phyloP scores from a whole-genome alignment of 148 eudicot genomes.

The Pharnaceum exiguum region DNA sequence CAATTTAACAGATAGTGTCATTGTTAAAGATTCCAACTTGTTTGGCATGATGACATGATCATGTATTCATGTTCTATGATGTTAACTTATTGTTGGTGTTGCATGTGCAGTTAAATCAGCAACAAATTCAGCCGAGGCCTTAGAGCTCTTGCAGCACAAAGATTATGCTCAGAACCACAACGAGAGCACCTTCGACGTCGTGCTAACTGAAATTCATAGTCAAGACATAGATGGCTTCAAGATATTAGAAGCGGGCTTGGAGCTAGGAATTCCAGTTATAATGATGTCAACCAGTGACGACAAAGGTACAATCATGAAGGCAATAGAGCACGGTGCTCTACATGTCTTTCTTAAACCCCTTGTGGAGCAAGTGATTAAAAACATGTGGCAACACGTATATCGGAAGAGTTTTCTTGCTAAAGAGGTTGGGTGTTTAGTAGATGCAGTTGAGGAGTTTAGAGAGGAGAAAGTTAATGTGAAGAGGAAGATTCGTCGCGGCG shows the following conservation, averaged over 20 bases:
- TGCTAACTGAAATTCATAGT: conserved; percentile 27
- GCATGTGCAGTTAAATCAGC: conserved; percentile 23
- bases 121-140: conserved; percentile 23
- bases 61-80: neutral
- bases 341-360: conserved; percentile 26
- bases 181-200: conserved; percentile 29
- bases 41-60: neutral
- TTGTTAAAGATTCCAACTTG: neutral
- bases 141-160: conserved; percentile 18
- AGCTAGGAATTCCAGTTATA: conserved; percentile 31
- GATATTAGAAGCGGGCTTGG: conserved; percentile 17
- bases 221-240: conserved; percentile 29
- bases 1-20: no score
- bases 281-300: conserved; percentile 15
- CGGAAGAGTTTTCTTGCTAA: conserved; percentile 6
- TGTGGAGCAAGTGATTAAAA: conserved; percentile 9
- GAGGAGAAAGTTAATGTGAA: neutral
- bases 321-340: conserved; percentile 16
- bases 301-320: conserved; percentile 11
- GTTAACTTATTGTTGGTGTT: neutral
- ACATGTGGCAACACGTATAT: conserved; percentile 30
- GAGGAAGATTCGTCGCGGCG: neutral
- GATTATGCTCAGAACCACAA: no score
- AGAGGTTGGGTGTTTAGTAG: no score
- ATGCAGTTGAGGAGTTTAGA: neutral